phyloP scores from a whole-genome alignment of 2,329 filamentous ascomycete genomes.

The Fonsecaea multimorphosa region DNA sequence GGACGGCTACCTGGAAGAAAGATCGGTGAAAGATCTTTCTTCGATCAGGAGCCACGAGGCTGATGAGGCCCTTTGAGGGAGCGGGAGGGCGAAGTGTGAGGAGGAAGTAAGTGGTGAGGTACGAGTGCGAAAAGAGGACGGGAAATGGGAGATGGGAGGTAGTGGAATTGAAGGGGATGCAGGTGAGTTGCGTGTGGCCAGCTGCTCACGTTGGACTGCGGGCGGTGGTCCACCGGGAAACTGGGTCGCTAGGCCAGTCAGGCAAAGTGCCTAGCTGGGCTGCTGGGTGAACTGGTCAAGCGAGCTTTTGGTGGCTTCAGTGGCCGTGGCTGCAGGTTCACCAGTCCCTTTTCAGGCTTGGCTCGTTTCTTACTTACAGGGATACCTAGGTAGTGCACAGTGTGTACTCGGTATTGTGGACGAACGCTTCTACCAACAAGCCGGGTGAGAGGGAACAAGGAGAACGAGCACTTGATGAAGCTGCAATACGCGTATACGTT shows the following conservation, averaged over 20 bases:
- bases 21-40: constrained; percentile 35
- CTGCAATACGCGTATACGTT: background rate
- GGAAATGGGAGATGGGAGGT: constrained; percentile 44
- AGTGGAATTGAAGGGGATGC: constrained; percentile 44
- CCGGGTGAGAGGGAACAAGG: background rate
- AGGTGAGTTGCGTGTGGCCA: background rate
- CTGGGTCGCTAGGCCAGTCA: constrained; percentile 14
- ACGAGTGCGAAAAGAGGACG: constrained; percentile 10
- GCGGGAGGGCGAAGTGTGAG: constrained; percentile 42
- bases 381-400: too few relatives aligned
- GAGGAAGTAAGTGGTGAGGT: constrained; percentile 33
- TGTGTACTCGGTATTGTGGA: background rate
- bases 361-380: background rate
- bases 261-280: constrained; percentile 10
- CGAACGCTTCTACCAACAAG: background rate
- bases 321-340: constrained; percentile 11
- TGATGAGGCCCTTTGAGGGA: constrained; percentile 24
- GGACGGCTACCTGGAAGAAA: constrained; percentile 41
- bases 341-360: constrained; percentile 10
- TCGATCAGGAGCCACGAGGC: constrained; percentile 37
- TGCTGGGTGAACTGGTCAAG: constrained; percentile 7
- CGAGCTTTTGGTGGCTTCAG: constrained; percentile 16
- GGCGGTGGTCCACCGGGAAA: constrained; percentile 16
- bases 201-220: background rate
- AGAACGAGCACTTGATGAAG: background rate